A percentile compares a stretch with the other conserved stretches of the same genome.
These are phyloP conservation scores for Diplogelasinospora grovesii DNA, from an alignment of 495 filamentous ascomycete genomes.

Conservation along the genomic window DNA sequence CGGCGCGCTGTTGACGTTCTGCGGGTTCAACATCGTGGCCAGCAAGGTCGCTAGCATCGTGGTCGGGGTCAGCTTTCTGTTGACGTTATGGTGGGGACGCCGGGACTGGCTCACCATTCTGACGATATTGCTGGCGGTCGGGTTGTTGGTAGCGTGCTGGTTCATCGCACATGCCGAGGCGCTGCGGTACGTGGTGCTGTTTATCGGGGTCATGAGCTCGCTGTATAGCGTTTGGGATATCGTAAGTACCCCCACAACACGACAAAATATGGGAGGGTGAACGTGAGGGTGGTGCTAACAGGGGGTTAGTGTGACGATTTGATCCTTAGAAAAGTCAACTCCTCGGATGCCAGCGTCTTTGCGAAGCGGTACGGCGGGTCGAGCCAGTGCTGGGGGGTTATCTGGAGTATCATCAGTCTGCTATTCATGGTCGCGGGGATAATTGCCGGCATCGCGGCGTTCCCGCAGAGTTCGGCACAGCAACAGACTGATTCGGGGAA, in stretches of 20 bases:
- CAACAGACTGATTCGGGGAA: conserved; percentile 63
- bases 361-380: conserved; percentile 71
- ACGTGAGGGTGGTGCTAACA: conserved; percentile 3
- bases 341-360: conserved; percentile 74
- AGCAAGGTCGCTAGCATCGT: conserved; percentile 70
- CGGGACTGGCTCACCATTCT: conserved; percentile 69
- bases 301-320: conserved; percentile 59
- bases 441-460: conserved; percentile 67
- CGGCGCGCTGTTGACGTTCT: conserved; percentile 70
- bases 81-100: conserved; percentile 75
- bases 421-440: conserved; percentile 65
- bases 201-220: conserved; percentile 73
- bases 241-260: too few relatives aligned
- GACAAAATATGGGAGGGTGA: too few relatives aligned
- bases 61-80: conserved; percentile 64
- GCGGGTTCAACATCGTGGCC: conserved; percentile 73
- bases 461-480: conserved; percentile 58
- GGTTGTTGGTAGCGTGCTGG: conserved; percentile 67
- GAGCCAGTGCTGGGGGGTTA: conserved; percentile 74
- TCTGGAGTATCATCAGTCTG: conserved; percentile 67
- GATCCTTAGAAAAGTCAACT: conserved; percentile 77
- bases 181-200: conserved; percentile 68
- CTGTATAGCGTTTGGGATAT: conserved; percentile 84
- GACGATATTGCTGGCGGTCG: conserved; percentile 62
- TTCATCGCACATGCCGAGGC: conserved; percentile 71